Evolutionary conservation across 2,329 filamentous ascomycete species (phyloP), one percentile per base, ranked within the genome.

Genomic region (Trichoderma oligosporum): DNA sequence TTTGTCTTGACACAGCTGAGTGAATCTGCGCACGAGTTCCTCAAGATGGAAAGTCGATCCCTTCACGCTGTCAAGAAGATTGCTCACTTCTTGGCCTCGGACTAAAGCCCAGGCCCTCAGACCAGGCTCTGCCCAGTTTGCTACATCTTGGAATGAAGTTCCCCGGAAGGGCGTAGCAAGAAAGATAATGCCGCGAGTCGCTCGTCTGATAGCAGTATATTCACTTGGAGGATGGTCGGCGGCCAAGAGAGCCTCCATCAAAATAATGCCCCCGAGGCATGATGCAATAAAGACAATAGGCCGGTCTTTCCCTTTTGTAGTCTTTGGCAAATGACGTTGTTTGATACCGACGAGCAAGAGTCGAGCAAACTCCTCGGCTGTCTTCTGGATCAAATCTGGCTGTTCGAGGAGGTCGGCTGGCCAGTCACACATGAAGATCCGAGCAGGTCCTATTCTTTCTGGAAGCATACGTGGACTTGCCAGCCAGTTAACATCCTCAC

Each of bases 201-300:
- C 61, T 49, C 7, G 56, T 36, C 49, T 49, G 7, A 68, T 4
- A n/a, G 52, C 38, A 29, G 8, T 7, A 27, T 66, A 65, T 11
- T 64, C 60, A 18, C 56, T 33, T n/a, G n/a, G n/a, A 29, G 47
- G 12, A 22, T 29, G 16, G 38, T 44, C 24, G 12, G 62, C 62
- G 14, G 45, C 51, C 7, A 64, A 58, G 12, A 70, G 66, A 38
- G 69, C 67, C 60, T 67, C 63, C 7, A 62, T 62, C 25, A 70
- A 53, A 58, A 70, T 63, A 41, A 70, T 64, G 9, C 68, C 69
- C 1, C 69, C 67, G n/a, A 71, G 65, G 58, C 66, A 71, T n/a
- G 68, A 71, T 1, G 68, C 68, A 38, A 71, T 65, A 56, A 71
- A 71, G 47, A 71, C 7, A 36, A 71, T 65, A 1, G 65, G 67